Conservation (phyloP, 1,284 basidiomycete species). For the Rhodotorula sp. region DNA sequence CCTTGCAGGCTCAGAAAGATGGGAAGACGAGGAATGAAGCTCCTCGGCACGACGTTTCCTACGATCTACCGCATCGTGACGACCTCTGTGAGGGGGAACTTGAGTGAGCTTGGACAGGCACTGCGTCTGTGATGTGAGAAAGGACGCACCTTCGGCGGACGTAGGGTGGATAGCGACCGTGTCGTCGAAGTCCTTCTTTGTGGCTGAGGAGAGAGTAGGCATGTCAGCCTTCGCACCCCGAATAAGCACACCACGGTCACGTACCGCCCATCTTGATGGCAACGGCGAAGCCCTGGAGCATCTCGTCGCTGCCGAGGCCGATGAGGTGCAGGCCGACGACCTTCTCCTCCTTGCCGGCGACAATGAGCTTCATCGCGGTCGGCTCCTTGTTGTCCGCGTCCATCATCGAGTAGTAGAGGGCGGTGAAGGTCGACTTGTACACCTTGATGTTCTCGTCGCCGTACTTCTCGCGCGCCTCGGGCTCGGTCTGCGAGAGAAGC, state of each 20-base stretch:
- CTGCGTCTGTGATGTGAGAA: not conserved
- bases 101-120: not conserved
- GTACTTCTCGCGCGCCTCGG: constrained; percentile 81
- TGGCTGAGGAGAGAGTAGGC: constrained; percentile 54
- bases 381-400: constrained; percentile 84
- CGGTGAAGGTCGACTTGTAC: constrained; percentile 61
- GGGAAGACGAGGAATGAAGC: not conserved
- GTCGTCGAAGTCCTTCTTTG: constrained; percentile 60
- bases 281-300: constrained; percentile 89
- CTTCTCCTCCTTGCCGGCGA: constrained; percentile 81
- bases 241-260: constrained; percentile 43
- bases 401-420: constrained; percentile 60
- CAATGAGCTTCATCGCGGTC: constrained; percentile 87
- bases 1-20: not conserved
- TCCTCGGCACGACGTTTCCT: no score
- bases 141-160: constrained; percentile 9
- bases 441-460: constrained; percentile 84
- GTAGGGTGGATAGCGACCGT: constrained; percentile 87
- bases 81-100: not conserved
- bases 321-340: constrained; percentile 94
- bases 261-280: constrained; percentile 92
- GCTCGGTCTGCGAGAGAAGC: constrained; percentile 63
- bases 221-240: no score
- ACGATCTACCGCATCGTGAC: not conserved
- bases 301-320: constrained; percentile 85